These are phyloP conservation scores for Aeschynomene evenia DNA, from an alignment of 306 rosid species.

Conservation along the genomic window DNA sequence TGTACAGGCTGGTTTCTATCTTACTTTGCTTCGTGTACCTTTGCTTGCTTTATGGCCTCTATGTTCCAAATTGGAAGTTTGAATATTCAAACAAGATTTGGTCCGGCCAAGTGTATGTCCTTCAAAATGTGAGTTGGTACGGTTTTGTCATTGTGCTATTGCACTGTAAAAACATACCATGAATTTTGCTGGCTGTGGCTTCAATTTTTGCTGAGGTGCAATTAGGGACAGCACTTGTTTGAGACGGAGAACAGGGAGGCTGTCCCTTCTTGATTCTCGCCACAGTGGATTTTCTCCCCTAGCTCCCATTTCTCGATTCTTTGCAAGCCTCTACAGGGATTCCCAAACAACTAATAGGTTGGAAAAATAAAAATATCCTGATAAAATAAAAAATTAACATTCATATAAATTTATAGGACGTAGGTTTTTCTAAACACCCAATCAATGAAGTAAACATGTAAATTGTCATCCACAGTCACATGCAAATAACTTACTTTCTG, in stretches of 20 bases:
- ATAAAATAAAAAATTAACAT: no score
- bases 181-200: conserved; percentile 3
- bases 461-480: no score
- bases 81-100: conserved; percentile 28
- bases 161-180: conserved; percentile 7
- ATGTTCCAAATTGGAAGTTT: conserved; percentile 63
- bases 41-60: conserved; percentile 59
- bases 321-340: no score
- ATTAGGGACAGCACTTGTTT: neutral
- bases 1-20: conserved; percentile 61
- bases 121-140: conserved; percentile 55
- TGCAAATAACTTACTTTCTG: neutral
- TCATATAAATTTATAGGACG: no score
- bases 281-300: no score
- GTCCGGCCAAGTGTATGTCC: conserved; percentile 33
- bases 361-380: no score
- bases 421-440: no score
- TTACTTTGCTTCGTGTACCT: conserved; percentile 60
- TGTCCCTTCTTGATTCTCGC: no score
- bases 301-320: no score
- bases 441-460: no score
- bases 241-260: no score
- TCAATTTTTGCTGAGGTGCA: neutral
- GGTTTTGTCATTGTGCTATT: conserved; percentile 20
- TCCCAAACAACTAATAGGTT: no score